Evolutionary conservation across 73 alveolate species (phyloP), one percentile per base, ranked within the genome.

Genomic region (Durusdinium trenchii): DNA sequence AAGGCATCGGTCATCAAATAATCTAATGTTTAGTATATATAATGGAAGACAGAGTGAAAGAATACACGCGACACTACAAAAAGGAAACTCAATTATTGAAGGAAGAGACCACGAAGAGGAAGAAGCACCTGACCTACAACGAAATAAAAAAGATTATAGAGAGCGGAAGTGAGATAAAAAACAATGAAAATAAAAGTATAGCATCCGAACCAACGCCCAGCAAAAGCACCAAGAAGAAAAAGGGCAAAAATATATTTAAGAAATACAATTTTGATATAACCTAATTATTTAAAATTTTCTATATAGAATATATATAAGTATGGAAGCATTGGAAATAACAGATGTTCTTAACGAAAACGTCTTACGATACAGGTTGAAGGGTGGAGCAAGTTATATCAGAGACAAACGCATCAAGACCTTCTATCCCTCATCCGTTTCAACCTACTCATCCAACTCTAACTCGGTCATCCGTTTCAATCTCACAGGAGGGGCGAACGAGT

Each of bases 291-390:
- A n/a, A 82, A 28, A 48, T 18, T 82, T 48, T 82, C 73, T 46
- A 82, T 50, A 30, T 82, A 48, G 48, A 46, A 82, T 83, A 83
- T 83, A 83, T 83, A 83, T 35, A 83, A 83, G 94, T 83, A 83
- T 83, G 94, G 94, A 83, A 83, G 94, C 94, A 83, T 83, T 83
- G 52, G 94, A 83, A 83, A 83, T 83, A 12, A 83, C 94, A 83
- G 94, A 83, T 83, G 94, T 83, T 83, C 94, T 83, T 40, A 83
- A 83, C 50, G 94, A 83, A 83, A 48, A 83, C n/a, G 94, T 83
- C 48, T 26, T 83, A 6, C 23, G 94, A 32, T 83, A 83, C 32
- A 83, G 94, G 36, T 48, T 83, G 50, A 83, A 83, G 36, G 94
- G 94, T 48, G 94, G 94, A 83, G 94, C 75, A 0, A 26, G 51